Evolutionary conservation across 495 filamentous ascomycete genomes (phyloP).

Genomic region (Hypoxylon crocopeplum): DNA sequence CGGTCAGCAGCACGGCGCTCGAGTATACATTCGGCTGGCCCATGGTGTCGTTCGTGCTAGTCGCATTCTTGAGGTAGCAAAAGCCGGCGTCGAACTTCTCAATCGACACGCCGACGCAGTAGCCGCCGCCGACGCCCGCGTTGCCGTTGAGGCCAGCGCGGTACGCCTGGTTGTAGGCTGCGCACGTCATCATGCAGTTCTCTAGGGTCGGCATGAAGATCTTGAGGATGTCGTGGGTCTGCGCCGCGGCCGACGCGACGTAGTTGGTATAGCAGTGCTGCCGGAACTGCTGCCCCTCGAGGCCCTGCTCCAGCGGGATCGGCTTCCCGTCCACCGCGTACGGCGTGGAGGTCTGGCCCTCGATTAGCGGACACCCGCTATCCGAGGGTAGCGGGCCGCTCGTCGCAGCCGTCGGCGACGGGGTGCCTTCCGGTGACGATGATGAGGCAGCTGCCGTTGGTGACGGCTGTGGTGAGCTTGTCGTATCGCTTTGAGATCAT

Average conservation of each 20-base stretch:
- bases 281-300: slow-evolving; percentile 35
- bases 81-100: slow-evolving; percentile 38
- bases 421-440: neutral
- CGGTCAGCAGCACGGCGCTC: slow-evolving; percentile 38
- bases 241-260: slow-evolving; percentile 23
- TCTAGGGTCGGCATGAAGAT: slow-evolving; percentile 45
- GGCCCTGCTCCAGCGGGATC: slow-evolving; percentile 29
- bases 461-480: slow-evolving; percentile 9
- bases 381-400: slow-evolving; percentile 28
- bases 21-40: slow-evolving; percentile 34
- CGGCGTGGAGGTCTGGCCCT: slow-evolving; percentile 38
- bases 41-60: slow-evolving; percentile 41
- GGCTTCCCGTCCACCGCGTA: slow-evolving; percentile 33
- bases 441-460: neutral
- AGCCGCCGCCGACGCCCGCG: slow-evolving; percentile 34
- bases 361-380: slow-evolving; percentile 38
- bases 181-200: slow-evolving; percentile 45
- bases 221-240: slow-evolving; percentile 42
- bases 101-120: slow-evolving; percentile 41
- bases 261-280: slow-evolving; percentile 45
- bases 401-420: slow-evolving; percentile 11
- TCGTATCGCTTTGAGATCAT: slow-evolving; percentile 2
- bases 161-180: slow-evolving; percentile 42
- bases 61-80: slow-evolving; percentile 50
- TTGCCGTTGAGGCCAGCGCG: slow-evolving; percentile 18